Conservation (phyloP, 331 rosid species). For the Quercus tomentella region DNA sequence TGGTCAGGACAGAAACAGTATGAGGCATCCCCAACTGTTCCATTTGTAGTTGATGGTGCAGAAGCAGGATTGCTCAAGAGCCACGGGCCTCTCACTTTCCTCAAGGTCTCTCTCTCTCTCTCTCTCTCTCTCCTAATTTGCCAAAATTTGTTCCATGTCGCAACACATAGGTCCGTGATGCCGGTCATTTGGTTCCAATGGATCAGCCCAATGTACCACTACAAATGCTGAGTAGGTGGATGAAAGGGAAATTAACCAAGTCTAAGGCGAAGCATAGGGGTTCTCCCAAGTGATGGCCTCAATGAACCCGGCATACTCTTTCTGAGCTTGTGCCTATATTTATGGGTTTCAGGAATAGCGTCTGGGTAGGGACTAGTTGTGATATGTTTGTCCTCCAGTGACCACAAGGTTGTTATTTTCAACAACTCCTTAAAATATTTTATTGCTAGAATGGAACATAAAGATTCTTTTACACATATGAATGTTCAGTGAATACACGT, state of each 20-base stretch:
- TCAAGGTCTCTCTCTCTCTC: slow-evolving; percentile 51
- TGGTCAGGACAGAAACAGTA: slow-evolving; percentile 85
- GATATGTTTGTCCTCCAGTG: background rate
- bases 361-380: background rate
- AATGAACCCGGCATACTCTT: background rate
- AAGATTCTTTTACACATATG: background rate
- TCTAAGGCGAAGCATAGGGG: slow-evolving; percentile 19
- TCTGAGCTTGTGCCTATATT: background rate
- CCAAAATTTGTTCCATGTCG: slow-evolving; percentile 5
- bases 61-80: slow-evolving; percentile 71
- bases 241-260: slow-evolving; percentile 57
- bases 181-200: slow-evolving; percentile 98
- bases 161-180: slow-evolving; percentile 55
- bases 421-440: background rate
- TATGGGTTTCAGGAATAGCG: background rate
- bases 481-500: background rate
- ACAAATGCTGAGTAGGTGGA: slow-evolving; percentile 73
- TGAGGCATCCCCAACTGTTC: slow-evolving; percentile 32
- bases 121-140: background rate
- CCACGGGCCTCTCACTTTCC: slow-evolving; percentile 80
- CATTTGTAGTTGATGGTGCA: slow-evolving; percentile 58
- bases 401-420: background rate
- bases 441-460: background rate
- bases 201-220: slow-evolving; percentile 88
- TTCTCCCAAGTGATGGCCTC: slow-evolving; percentile 37